Evolutionary conservation across 148 eudicot species (phyloP).

Genomic region (Linanthus parryae): DNA sequence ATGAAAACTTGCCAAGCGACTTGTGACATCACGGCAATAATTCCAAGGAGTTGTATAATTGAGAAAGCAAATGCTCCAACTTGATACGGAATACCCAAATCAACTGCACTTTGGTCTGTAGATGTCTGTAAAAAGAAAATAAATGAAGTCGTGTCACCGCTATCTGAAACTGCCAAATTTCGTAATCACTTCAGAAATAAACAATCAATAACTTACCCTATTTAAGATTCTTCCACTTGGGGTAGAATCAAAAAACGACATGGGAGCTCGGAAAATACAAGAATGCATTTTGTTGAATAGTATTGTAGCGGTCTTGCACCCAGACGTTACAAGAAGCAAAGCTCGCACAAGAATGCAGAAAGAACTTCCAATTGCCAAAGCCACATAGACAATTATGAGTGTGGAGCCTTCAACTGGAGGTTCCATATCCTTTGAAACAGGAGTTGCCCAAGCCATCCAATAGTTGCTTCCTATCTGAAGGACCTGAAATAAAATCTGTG

Average conservation of each 20-base stretch:
- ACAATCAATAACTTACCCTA: constrained; percentile 22
- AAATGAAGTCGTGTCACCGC: background rate
- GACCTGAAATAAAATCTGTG: constrained; percentile 38
- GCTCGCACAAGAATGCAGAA: constrained; percentile 40
- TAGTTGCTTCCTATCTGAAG: constrained; percentile 58
- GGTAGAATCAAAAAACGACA: constrained; percentile 63
- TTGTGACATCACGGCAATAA: constrained; percentile 48
- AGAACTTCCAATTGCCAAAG: constrained; percentile 43
- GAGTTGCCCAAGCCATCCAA: constrained; percentile 73
- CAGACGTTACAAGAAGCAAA: constrained; percentile 30
- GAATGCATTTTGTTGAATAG: constrained; percentile 56
- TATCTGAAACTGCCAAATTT: too few relatives aligned
- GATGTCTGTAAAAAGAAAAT: constrained; percentile 37
- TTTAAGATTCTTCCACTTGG: constrained; percentile 58
- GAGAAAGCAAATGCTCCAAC: constrained; percentile 32
- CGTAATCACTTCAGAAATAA: too few relatives aligned
- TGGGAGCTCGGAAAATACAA: constrained; percentile 55
- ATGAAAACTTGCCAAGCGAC: constrained; percentile 59
- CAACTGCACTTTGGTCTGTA: constrained; percentile 54
- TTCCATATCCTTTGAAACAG: constrained; percentile 35
- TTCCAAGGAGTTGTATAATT: constrained; percentile 42
- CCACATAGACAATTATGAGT: constrained; percentile 35
- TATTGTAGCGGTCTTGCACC: constrained; percentile 42
- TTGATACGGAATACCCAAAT: constrained; percentile 26
- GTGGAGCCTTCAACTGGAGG: constrained; percentile 30